These are phyloP conservation scores for Kingdonia uniflora DNA, from an alignment of 164 flowering plant genomes.

Conservation along the genomic window DNA sequence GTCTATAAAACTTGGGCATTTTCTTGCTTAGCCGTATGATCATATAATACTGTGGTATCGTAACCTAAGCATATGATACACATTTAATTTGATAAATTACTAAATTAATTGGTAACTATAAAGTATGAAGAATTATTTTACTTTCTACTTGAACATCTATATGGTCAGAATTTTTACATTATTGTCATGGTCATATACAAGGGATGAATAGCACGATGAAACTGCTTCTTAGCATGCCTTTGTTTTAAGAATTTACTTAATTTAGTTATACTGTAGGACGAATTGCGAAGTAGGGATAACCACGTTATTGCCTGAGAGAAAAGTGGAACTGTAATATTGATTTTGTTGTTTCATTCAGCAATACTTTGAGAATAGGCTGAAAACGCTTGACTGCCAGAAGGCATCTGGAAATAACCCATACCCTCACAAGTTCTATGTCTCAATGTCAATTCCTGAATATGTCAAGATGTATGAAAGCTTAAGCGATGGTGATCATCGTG, in stretches of 20 bases:
- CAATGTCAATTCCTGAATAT: conserved; percentile 50
- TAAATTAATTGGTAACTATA: no score
- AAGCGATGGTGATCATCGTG: conserved; percentile 54
- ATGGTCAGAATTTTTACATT: no score
- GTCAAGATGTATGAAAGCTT: conserved; percentile 42
- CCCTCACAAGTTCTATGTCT: conserved; percentile 75
- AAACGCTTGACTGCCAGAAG: conserved; percentile 46
- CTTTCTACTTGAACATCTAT: no score
- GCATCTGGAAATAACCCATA: conserved; percentile 60
- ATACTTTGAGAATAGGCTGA: conserved; percentile 82
- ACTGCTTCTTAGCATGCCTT: no score
- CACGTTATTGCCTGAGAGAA: no score
- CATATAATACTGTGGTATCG: no score
- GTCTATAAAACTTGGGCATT: no score
- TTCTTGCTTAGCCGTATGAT: no score
- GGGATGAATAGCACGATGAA: not conserved
- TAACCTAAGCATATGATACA: no score
- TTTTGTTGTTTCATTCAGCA: conserved; percentile 44
- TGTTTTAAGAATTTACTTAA: not conserved
- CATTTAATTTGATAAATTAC: no score
- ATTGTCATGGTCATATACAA: not conserved
- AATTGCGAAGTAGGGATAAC: not conserved
- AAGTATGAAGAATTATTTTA: no score
- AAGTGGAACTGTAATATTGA: not conserved
- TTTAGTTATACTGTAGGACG: not conserved